These are phyloP conservation scores for Sclerotinia subarctica DNA, from an alignment of 2,329 filamentous ascomycete species.

Conservation along the genomic window DNA sequence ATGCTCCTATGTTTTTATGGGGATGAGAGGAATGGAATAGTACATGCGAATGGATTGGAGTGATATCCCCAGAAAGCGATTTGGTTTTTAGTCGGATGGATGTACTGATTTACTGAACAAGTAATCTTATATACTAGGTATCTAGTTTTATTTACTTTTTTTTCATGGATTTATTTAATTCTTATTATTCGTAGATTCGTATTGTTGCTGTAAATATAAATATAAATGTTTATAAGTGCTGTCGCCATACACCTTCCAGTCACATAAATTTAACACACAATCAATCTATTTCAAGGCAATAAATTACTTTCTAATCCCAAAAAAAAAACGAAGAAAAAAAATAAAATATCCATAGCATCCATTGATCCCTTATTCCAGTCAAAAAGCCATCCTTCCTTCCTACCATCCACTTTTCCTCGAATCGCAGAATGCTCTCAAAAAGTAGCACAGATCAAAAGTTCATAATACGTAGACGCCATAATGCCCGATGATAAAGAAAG, in stretches of 20 bases:
- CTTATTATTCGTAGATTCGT: background rate
- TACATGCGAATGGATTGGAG: background rate
- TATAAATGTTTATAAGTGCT: too few species aligned
- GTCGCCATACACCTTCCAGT: background rate
- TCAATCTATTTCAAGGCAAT: background rate
- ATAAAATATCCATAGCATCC: constrained; percentile 2
- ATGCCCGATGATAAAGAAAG: background rate
- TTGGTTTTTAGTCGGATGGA: background rate
- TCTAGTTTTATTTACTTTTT: background rate
- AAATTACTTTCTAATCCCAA: constrained; percentile 2
- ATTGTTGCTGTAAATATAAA: too few species aligned
- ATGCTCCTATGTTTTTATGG: background rate
- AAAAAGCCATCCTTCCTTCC: background rate
- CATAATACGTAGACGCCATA: constrained; percentile 15
- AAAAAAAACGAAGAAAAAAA: background rate
- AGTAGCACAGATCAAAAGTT: constrained; percentile 4
- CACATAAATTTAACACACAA: too few species aligned
- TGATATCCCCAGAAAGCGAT: background rate
- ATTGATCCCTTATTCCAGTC: background rate
- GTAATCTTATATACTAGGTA: background rate
- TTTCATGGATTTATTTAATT: background rate
- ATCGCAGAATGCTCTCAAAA: constrained; percentile 1
- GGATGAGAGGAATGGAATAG: too few species aligned
- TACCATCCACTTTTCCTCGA: constrained; percentile 8
- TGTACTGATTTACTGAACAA: background rate